Base-by-base conservation (phyloP, 192 early-diverging fungal genomes). In the Coemansia sp. region DNA sequence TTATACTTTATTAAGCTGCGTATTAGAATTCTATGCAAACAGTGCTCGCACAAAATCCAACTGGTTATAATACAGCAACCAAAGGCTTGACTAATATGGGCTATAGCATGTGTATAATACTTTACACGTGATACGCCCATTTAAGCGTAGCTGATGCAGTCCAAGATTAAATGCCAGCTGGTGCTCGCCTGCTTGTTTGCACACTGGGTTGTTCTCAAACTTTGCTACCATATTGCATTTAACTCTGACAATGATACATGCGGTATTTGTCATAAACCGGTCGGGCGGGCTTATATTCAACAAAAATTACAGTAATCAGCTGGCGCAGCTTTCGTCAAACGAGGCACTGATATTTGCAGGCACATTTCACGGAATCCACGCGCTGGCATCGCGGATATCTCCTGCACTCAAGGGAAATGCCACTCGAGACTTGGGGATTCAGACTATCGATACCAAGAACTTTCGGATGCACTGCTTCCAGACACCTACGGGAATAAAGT, bases 261-360 rank as follows among this genome's bases (percentile, higher is more conserved):
- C 90, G 6, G 65, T 93, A 5, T 92, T 89, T 71, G 90, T 93
- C 65, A 91, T 93, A 75, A 92, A 91, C 81, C 89, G 92, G 59
- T 92, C 96, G 8, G 97, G 95, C 23, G 94, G 97, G 29, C 87
- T 97, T 19, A 91, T 97, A 61, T 97, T 94, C 79, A 88, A 94
- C 75, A 89, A 88, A 62, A 93, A 97, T 76, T 99, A 92, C 79
- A 85, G 85, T 23, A 87, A 88, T 21, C 87, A 91, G 9, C 83
- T 95, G 23, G 85, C 84, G 4, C 93, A 92, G 66, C 83, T 99
- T 12, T 87, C 93, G 1, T 90, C 85, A 38, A 99, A 99, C 79
- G 97, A 99, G 73, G 96, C 97, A 56, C 84, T 99, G 17, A 94
- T 97, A n/a, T 81, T 99, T 49, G 97, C 97, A 0, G 96, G 95